Base-by-base conservation (phyloP, 2,329 filamentous ascomycete species). In the Paracorniculantispora psalliotae region DNA sequence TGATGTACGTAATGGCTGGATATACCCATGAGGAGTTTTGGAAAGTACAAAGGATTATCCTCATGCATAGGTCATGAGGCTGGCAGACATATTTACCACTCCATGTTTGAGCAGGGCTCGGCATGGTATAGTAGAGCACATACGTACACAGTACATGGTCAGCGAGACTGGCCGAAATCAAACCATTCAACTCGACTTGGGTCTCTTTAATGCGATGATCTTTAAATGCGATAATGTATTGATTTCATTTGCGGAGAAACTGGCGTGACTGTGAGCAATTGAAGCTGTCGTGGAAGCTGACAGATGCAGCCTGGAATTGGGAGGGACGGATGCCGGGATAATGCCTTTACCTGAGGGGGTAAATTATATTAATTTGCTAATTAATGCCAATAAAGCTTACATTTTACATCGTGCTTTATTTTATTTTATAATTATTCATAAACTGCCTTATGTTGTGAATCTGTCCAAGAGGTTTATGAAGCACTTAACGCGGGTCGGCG, bases 21-120 rank as follows among this genome's bases (percentile, higher is more conserved):
- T 59, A 59, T 59, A 59, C 57, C 57, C 57, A n/a, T 49, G 43
- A 19, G 33, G 43, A 48, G 17, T 53, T 53, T 48, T 59, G 47
- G 55, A 51, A 43, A 33, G 39, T 58, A 51, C 28, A 13, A 30
- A 17, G 26, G 28, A 17, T n/a, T 43, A 52, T 39, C 37, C 37
- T 58, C 28, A 39, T 52, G 37, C 37, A 26, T 44, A 30, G 47
- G 46, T 8, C 28, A 52, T 41, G 37, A 46, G 56, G 26, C 19
- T 46, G 39, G 56, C 39, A 48, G 23, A 43, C 30, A 35, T 37
- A 17, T 39, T 30, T 46, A 49, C 21, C 15, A 4, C 39, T 33
- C 15, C 19, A 52, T 58, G 47, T 19, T 51, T 35, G 56, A 58
- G 56, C 47, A 51, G 56, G 37, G 56, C 56, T 52, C 56, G n/a